phyloP scores from a whole-genome alignment of 164 flowering plant genomes.

The Brasenia schreberi region DNA sequence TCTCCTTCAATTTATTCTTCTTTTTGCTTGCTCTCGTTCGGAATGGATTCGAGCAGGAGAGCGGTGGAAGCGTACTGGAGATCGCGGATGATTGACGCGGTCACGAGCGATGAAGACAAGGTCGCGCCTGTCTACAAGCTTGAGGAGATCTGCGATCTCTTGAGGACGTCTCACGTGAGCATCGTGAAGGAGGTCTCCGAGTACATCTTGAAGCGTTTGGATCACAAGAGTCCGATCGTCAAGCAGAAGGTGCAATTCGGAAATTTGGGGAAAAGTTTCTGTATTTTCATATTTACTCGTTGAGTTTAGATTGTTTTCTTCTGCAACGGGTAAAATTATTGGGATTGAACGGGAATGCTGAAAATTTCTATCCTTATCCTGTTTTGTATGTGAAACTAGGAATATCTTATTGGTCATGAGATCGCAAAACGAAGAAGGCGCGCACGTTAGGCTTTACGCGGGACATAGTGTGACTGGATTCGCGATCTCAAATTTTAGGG shows the following conservation, averaged over 20 bases:
- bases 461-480: too few relatives aligned
- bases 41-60: conserved; percentile 83
- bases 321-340: too few relatives aligned
- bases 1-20: not conserved
- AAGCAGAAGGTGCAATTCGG: conserved; percentile 63
- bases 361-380: too few relatives aligned
- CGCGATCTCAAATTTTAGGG: too few relatives aligned
- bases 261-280: too few relatives aligned
- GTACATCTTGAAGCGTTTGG: conserved; percentile 70
- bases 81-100: conserved; percentile 44
- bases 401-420: too few relatives aligned
- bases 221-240: conserved; percentile 81
- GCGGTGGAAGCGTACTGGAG: conserved; percentile 99
- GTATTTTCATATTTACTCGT: too few relatives aligned
- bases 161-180: conserved; percentile 60
- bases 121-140: conserved; percentile 86
- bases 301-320: too few relatives aligned
- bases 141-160: conserved; percentile 84
- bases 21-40: not conserved
- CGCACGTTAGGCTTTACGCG: too few relatives aligned
- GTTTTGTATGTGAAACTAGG: too few relatives aligned
- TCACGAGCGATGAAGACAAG: conserved; percentile 67
- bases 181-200: conserved; percentile 86
- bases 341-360: too few relatives aligned
- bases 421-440: too few relatives aligned